These are phyloP conservation scores for Phaeomoniella chlamydospora DNA, from an alignment of 2,329 filamentous ascomycete genomes.

Conservation along the genomic window DNA sequence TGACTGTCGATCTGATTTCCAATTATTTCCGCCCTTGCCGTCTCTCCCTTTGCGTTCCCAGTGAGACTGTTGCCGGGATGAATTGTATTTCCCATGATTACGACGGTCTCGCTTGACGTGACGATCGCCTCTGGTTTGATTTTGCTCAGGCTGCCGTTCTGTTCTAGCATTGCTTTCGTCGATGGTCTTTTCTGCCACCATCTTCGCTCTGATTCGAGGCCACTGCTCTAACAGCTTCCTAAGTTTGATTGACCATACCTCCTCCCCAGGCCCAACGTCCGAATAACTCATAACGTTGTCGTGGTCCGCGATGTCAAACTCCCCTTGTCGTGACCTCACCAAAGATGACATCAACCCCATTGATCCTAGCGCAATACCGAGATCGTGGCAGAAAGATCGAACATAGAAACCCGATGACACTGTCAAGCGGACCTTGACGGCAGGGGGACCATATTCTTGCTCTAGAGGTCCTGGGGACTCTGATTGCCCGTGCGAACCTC, in stretches of 20 bases:
- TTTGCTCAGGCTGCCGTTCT: too few species aligned
- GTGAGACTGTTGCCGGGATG: neutral
- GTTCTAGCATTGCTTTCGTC: neutral
- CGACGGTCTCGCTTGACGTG: neutral
- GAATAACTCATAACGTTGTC: conserved; percentile 56
- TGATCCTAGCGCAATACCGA: conserved; percentile 69
- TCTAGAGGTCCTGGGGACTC: neutral
- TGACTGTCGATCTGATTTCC: neutral
- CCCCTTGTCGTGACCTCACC: conserved; percentile 63
- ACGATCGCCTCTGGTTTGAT: neutral
- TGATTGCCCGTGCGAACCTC: conserved; percentile 23
- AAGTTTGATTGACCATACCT: conserved; percentile 69
- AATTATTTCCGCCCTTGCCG: too few species aligned
- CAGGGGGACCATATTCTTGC: conserved; percentile 43
- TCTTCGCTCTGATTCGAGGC: neutral
- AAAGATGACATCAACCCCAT: conserved; percentile 78
- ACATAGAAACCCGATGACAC: conserved; percentile 97
- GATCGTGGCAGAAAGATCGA: conserved; percentile 80
- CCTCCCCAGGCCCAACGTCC: conserved; percentile 62
- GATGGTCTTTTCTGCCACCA: neutral
- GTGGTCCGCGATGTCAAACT: conserved; percentile 52
- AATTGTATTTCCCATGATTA: neutral
- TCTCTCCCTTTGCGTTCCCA: neutral
- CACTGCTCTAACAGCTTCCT: conserved; percentile 37
- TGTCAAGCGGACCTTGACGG: conserved; percentile 73